Evolutionary conservation across 176 grass and related monocot species (phyloP), one percentile per base, ranked within the genome.

Genomic region (Triticum urartu): DNA sequence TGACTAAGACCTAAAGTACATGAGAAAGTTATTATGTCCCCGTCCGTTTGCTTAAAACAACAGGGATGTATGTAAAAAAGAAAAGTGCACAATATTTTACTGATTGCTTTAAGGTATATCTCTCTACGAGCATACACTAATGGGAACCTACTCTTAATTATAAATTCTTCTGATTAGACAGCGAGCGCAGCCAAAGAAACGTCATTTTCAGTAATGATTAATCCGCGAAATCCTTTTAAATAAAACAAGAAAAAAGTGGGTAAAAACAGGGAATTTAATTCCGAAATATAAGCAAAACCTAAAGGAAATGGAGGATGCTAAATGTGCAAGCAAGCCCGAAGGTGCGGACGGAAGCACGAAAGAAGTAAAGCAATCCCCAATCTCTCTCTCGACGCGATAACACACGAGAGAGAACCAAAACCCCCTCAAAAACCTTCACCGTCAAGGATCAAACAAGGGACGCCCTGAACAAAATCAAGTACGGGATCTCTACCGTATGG

Each of bases 1-100:
- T 79, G 84, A 87, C 68, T 65, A 90, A 65, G 89, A 87, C 80
- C 68, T 87, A 74, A 76, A 84, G 76, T 91, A 64, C 81, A 87
- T 48, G 69, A 63, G 76, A 91, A 88, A 87, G 89, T 30, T 75
- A 84, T 22, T 68, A 84, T 61, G 60, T 21, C 75, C 28, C 67
- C 11, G 61, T 83, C 82, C 82, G 59, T 40, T 68, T 89, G 68
- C 76, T 86, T 66, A 84, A 80, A 86, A 62, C 68, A 83, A 4
- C 56, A 74, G 73, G 33, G 21, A 42, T 71, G 68, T 7, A 39
- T 47, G 47, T 75, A 69, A 50, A 88, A 83, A n/a, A 82, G 10
- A 54, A 54, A 54, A 54, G 18, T 67, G 24, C 52, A 33, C 11
- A 7, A 3, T 7, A 26, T 75, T 90, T 87, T 65, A 87, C 70